These are phyloP conservation scores for Trametes villosa DNA, from an alignment of 768 basidiomycete genomes.

Conservation along the genomic window DNA sequence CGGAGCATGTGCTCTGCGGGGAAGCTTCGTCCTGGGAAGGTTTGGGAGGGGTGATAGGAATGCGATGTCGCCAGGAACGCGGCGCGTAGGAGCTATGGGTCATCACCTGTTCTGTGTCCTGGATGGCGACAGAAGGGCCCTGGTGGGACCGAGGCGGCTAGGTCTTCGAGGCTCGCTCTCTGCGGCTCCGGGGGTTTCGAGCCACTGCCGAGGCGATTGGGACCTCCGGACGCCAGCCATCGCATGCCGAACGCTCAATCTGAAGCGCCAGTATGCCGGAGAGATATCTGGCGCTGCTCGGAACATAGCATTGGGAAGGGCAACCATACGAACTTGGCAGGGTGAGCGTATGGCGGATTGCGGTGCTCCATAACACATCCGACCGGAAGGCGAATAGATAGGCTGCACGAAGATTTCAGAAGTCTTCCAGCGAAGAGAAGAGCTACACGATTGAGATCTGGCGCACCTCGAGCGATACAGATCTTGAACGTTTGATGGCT, in stretches of 20 bases:
- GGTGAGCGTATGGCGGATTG: too few species aligned
- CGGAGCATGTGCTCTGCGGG: conserved; percentile 2
- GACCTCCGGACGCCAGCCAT: too few species aligned
- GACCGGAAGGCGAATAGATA: not conserved
- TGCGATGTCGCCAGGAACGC: not conserved
- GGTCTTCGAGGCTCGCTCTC: too few species aligned
- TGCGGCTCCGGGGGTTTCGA: not conserved
- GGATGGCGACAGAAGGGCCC: not conserved
- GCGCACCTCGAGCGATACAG: not conserved
- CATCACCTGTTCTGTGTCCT: not conserved
- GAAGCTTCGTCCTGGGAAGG: not conserved
- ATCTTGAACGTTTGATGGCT: not conserved
- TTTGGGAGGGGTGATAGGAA: not conserved
- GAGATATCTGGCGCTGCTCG: too few species aligned
- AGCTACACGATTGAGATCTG: not conserved
- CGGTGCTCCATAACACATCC: too few species aligned
- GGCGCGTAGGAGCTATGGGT: not conserved
- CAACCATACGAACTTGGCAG: too few species aligned
- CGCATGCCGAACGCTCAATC: too few species aligned
- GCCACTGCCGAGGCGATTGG: too few species aligned
- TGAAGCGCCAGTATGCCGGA: too few species aligned
- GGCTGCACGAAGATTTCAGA: not conserved
- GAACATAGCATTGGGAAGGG: too few species aligned
- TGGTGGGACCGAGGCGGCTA: too few species aligned
- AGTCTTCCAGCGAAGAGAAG: too few species aligned